A percentile compares a stretch with the other conserved stretches of the same genome.
phyloP scores from a whole-genome alignment of 192 early-diverging fungal species.

The Coemansia biformis region DNA sequence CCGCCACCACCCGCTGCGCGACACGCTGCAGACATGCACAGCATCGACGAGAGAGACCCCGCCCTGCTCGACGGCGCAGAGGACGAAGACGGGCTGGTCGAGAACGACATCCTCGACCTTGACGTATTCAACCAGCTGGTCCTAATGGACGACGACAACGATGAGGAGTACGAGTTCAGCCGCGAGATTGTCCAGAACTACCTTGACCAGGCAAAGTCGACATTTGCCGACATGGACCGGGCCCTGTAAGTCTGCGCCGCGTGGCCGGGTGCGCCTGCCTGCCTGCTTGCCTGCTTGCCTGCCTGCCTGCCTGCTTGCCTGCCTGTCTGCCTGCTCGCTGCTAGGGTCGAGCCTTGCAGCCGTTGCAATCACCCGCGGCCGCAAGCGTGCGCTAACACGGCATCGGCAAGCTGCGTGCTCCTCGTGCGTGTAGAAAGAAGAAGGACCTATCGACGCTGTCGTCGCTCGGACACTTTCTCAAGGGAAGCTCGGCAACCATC shows the following conservation, averaged over 20 bases:
- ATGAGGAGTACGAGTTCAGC: slow-evolving; percentile 75
- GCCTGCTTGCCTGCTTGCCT: no score
- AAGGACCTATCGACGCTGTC: slow-evolving; percentile 68
- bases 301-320: no score
- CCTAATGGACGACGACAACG: slow-evolving; percentile 90
- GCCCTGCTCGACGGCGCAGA: slow-evolving; percentile 1
- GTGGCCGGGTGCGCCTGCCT: no score
- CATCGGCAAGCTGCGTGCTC: no score
- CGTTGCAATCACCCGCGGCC: no score
- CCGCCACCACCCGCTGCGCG: no score
- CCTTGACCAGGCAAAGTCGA: slow-evolving; percentile 77
- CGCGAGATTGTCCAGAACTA: slow-evolving; percentile 71
- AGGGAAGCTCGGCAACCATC: slow-evolving; percentile 83
- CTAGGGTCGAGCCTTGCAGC: no score
- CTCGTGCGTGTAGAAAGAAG: no score
- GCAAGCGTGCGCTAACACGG: no score
- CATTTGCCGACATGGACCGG: slow-evolving; percentile 69
- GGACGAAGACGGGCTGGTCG: slow-evolving; percentile 32
- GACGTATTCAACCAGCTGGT: slow-evolving; percentile 82
- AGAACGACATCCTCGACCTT: slow-evolving; percentile 68
- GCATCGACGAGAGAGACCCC: background rate
- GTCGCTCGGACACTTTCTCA: slow-evolving; percentile 83
- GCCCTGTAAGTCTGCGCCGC: no score
- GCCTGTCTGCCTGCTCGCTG: no score
- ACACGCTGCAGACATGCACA: slow-evolving; percentile 1